phyloP scores from a whole-genome alignment of 2,329 filamentous ascomycete species.

The Parastagonospora nodorum region DNA sequence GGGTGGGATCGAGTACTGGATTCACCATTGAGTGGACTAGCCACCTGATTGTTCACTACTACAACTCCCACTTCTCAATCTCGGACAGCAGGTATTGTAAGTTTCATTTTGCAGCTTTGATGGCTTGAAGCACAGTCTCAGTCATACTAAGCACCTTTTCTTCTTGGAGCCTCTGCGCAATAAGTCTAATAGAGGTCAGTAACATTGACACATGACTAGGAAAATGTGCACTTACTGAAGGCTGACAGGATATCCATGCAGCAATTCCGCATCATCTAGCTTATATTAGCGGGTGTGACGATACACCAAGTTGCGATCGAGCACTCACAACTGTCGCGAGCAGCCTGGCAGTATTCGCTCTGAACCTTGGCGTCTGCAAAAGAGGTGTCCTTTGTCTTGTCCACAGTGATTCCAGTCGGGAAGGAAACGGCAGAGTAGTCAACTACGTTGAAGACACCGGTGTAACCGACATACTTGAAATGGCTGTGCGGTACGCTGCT shows the following conservation, averaged over 20 bases:
- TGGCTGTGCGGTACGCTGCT: constrained; percentile 49
- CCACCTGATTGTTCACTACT: too few species aligned
- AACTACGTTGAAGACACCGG: constrained; percentile 55
- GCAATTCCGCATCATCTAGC: constrained; percentile 43
- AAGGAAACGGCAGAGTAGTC: constrained; percentile 55
- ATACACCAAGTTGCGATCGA: too few species aligned
- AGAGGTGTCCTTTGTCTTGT: constrained; percentile 46
- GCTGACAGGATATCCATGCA: constrained; percentile 53
- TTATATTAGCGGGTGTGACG: neutral
- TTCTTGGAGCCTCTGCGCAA: too few species aligned
- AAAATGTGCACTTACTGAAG: constrained; percentile 37
- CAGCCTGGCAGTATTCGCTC: constrained; percentile 47
- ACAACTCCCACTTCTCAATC: too few species aligned
- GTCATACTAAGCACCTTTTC: too few species aligned
- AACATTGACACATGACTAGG: too few species aligned
- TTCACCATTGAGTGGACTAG: too few species aligned
- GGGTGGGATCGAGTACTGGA: too few species aligned
- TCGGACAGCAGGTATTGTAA: too few species aligned
- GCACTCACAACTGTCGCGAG: constrained; percentile 49
- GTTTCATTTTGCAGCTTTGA: too few species aligned
- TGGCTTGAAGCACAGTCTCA: too few species aligned
- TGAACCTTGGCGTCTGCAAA: constrained; percentile 30
- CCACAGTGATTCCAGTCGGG: constrained; percentile 47
- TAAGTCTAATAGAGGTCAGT: too few species aligned
- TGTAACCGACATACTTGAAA: constrained; percentile 54